Base-by-base conservation (phyloP, 176 grass and related monocot genomes). In the Musa schizocarpa region DNA sequence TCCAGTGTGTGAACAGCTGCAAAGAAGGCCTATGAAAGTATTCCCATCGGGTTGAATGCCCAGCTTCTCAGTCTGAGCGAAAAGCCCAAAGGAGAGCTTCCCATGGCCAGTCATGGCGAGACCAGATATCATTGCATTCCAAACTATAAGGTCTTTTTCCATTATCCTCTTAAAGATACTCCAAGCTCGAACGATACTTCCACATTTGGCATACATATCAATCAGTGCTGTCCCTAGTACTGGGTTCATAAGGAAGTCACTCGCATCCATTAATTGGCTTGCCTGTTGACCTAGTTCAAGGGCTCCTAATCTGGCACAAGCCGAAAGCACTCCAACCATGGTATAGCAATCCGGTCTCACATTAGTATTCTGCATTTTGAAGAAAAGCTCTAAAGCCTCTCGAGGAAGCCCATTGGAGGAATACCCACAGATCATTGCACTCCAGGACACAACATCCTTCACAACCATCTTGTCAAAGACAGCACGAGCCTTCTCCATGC, bases 121-220 rank as follows among this genome's bases (percentile, higher is more conserved):
- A 12, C 89, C 86, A 50, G 79, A 72, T 51, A 92, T 80, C 86
- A 92, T 88, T 1, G 89, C 79, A 52, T 92, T 92, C 89, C 89
- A 92, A 23, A 80, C 86, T 82, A 92, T 68, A 23, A 86, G 43
- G 48, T 88, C 86, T 17, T 67, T 88, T 65, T 72, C 85, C 43
- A 69, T 76, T 79, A 92, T 92, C 25, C 73, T 76, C 79, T 62
- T 63, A 77, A 92, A 92, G 11, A 92, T 76, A 5, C 7, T 1
- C 89, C 86, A 92, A 1, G 86, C 89, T 11, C 74, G 81, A n/a
- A 14, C 3, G 0, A 25, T 82, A 79, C 79, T 84, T 59, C 89
- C 86, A 21, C 86, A 88, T 82, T 92, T 92, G 68, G 89, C 78
- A 21, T 86, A 84, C 86, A 88, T 92, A 80, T 92, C 84, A 0